Percentiles rank a stretch among this genome's conserved stretches.
phyloP scores from a whole-genome alignment of 805 yeast species.

The Candida ulmi region DNA sequence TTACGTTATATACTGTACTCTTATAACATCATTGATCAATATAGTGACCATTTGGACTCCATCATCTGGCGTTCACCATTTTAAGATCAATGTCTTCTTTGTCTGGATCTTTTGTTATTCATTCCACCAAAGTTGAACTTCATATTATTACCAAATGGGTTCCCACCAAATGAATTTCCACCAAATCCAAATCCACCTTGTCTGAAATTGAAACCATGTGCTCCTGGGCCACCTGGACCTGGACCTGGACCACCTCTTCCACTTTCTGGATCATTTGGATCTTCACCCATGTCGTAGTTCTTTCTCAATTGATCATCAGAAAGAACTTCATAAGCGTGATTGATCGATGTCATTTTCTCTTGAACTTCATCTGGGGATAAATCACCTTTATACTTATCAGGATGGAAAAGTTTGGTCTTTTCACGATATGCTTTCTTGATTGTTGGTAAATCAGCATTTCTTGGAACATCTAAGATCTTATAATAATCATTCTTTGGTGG shows the following conservation, averaged over 20 bases:
- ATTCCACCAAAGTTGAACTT: slow-evolving; percentile 3
- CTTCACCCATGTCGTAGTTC: slow-evolving; percentile 62
- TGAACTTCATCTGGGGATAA: slow-evolving; percentile 66
- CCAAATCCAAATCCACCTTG: neutral
- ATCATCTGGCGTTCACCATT: no score
- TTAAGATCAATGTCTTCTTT: neutral
- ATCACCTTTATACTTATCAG: slow-evolving; percentile 81
- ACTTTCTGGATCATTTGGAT: slow-evolving; percentile 37
- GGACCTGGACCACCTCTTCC: slow-evolving; percentile 3
- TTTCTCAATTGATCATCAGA: slow-evolving; percentile 58
- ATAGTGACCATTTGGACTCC: no score
- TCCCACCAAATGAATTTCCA: slow-evolving; percentile 1
- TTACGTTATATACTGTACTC: no score
- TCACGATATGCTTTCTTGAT: slow-evolving; percentile 79
- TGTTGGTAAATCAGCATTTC: slow-evolving; percentile 62
- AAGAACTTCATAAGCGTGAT: slow-evolving; percentile 86
- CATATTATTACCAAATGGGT: neutral
- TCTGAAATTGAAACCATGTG: no score
- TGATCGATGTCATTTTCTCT: slow-evolving; percentile 83
- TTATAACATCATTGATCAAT: no score
- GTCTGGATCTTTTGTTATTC: neutral
- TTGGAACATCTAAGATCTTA: slow-evolving; percentile 62
- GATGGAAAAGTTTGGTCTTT: slow-evolving; percentile 78
- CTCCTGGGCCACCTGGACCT: neutral
- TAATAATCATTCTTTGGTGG: slow-evolving; percentile 64